These are phyloP conservation scores for Pseudogymnoascus sp. DNA, from an alignment of 2,329 filamentous ascomycete genomes.

Conservation along the genomic window DNA sequence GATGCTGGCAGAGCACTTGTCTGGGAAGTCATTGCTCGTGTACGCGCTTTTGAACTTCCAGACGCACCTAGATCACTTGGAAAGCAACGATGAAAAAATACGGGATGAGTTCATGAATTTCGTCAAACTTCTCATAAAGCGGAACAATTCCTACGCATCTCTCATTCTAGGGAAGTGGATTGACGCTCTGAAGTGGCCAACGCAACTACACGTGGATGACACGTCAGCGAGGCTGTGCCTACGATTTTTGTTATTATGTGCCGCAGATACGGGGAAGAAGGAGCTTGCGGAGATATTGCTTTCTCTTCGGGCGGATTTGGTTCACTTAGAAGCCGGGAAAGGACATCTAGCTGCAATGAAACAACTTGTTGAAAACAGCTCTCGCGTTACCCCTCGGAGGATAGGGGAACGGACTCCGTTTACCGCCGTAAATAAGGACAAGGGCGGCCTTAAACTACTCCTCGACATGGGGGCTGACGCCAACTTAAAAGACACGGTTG, in stretches of 20 bases:
- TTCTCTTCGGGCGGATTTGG: neutral
- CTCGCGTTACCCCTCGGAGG: neutral
- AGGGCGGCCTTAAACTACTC: neutral
- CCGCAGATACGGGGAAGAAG: neutral
- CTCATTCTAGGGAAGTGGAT: neutral
- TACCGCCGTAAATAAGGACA: too few species aligned
- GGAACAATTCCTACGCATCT: neutral
- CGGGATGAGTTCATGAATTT: neutral
- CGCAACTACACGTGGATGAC: neutral
- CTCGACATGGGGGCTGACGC: neutral
- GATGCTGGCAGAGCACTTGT: neutral
- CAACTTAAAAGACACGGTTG: neutral
- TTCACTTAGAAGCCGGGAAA: neutral
- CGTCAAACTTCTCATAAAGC: neutral
- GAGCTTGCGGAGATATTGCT: neutral
- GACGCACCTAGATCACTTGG: neutral
- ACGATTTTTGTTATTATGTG: neutral
- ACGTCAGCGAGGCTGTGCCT: too few species aligned
- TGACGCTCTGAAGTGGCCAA: neutral
- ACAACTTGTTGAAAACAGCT: neutral
- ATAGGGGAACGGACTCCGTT: neutral
- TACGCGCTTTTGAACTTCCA: neutral
- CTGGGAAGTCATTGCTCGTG: neutral
- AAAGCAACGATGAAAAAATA: neutral
- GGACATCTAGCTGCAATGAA: neutral